Conservation (phyloP, 352 stramenopile genomes). For the Pythium folliculosum region DNA sequence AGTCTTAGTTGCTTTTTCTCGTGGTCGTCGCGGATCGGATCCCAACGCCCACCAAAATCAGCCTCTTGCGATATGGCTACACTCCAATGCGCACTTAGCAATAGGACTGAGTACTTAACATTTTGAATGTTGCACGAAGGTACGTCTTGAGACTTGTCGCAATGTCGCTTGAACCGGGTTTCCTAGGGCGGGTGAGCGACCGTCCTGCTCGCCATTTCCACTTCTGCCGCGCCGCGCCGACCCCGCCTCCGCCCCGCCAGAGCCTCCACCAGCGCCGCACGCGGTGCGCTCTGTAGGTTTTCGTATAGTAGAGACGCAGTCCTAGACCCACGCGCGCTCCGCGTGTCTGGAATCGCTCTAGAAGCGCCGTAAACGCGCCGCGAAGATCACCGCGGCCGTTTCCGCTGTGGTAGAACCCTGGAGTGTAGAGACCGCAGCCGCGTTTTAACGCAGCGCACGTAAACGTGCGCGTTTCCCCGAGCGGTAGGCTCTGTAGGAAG, state of each 20-base stretch:
- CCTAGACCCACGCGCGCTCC: slow-evolving; percentile 1
- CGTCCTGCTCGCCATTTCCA: slow-evolving; percentile 21
- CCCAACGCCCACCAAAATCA: not conserved
- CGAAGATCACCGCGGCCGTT: not conserved
- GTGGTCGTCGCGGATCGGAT: no score
- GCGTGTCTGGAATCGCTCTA: slow-evolving; percentile 13
- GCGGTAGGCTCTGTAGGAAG: no score
- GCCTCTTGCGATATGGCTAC: slow-evolving; percentile 4
- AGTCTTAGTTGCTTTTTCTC: no score
- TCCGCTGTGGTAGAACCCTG: no score
- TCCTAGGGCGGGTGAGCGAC: not conserved
- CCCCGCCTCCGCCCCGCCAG: slow-evolving; percentile 5
- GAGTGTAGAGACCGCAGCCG: no score
- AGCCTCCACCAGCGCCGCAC: not conserved
- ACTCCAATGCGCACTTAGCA: no score
- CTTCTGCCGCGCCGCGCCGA: slow-evolving; percentile 20
- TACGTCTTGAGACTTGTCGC: not conserved
- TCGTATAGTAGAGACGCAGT: slow-evolving; percentile 16
- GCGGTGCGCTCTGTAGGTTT: not conserved
- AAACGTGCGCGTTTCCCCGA: no score
- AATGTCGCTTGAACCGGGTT: slow-evolving; percentile 19
- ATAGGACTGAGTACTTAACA: no score
- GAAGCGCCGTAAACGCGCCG: slow-evolving; percentile 6
- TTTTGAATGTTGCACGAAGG: slow-evolving; percentile 26
- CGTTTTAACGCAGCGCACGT: no score